Conservation (phyloP, 345 rosid species). For the Dipteronia sinensis region DNA sequence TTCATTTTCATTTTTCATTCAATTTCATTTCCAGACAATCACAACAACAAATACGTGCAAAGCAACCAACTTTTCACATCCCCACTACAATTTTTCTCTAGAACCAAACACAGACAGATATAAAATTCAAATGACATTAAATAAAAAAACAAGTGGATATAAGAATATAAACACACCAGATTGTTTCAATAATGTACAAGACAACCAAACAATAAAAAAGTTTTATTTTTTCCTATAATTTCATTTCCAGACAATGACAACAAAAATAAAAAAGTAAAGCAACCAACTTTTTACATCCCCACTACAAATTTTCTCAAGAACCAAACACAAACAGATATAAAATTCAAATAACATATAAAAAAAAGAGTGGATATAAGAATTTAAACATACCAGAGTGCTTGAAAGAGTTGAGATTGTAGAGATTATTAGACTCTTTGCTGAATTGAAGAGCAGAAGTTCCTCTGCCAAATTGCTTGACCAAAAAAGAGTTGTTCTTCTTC, state of each 20-base stretch:
- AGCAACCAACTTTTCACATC: not conserved
- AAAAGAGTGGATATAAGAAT: not conserved
- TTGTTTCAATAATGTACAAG: constrained; percentile 31
- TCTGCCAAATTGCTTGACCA: constrained; percentile 54
- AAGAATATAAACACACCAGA: constrained; percentile 34
- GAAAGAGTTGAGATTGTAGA: constrained; percentile 61
- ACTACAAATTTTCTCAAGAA: not conserved
- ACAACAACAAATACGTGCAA: not conserved
- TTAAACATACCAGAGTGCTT: constrained; percentile 52
- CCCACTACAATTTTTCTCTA: not conserved
- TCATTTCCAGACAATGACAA: not conserved
- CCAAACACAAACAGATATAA: not conserved
- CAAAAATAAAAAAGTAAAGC: not conserved
- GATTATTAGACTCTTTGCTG: constrained; percentile 65
- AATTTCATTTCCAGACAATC: not conserved
- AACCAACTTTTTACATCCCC: not conserved
- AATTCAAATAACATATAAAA: too few relatives aligned
- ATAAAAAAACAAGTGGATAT: not conserved
- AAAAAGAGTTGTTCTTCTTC: constrained; percentile 57
- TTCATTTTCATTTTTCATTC: not conserved
- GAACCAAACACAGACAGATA: not conserved
- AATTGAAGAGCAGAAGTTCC: constrained; percentile 54
- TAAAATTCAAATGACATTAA: not conserved
- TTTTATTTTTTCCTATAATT: not conserved
- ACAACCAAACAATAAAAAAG: constrained; percentile 5